Evolutionary conservation across 2,329 filamentous ascomycete genomes (phyloP).

Genomic region (Claviceps sp.): DNA sequence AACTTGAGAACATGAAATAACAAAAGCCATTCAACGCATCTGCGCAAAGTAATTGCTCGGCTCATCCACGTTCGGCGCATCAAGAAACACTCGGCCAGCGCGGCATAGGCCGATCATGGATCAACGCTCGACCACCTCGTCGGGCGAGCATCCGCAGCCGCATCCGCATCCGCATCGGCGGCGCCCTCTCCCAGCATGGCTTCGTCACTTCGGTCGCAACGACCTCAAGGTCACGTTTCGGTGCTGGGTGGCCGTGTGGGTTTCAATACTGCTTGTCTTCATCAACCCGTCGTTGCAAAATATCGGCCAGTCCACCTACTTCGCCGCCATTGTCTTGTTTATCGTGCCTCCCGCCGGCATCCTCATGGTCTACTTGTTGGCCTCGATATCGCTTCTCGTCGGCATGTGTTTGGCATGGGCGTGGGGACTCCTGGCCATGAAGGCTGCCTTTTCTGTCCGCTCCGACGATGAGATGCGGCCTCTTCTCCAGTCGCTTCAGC

Average conservation of each 20-base stretch:
- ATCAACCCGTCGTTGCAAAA: constrained; percentile 26
- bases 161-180: background rate
- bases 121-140: no score
- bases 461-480: constrained; percentile 24
- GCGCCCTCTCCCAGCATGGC: constrained; percentile 17
- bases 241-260: constrained; percentile 32
- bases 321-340: constrained; percentile 27
- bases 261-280: constrained; percentile 30
- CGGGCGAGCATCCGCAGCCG: no score
- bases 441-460: constrained; percentile 30
- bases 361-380: constrained; percentile 31
- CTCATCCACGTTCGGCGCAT: no score
- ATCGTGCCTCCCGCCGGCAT: constrained; percentile 32
- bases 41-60: no score
- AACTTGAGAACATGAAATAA: no score
- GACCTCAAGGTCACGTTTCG: constrained; percentile 34
- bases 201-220: constrained; percentile 31
- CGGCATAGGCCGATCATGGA: no score
- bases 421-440: constrained; percentile 36
- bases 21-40: no score
- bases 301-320: constrained; percentile 32
- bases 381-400: constrained; percentile 26
- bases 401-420: constrained; percentile 35
- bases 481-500: constrained; percentile 19
- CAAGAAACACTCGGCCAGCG: no score